Percentiles rank a stretch among this genome's conserved stretches.
Evolutionary conservation across 345 rosid species (phyloP).

Genomic region (Camelina neglecta): DNA sequence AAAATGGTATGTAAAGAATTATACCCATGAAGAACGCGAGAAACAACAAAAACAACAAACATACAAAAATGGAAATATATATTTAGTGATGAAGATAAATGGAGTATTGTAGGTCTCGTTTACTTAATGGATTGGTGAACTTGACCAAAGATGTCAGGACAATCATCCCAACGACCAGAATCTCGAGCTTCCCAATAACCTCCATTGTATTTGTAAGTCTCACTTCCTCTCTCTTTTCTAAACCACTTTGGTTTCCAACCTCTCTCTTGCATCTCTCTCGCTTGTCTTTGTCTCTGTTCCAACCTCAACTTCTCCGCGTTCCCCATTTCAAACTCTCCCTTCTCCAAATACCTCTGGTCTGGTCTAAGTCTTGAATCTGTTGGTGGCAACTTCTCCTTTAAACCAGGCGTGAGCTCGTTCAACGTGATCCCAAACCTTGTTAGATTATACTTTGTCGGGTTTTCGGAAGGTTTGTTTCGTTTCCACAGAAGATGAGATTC

Average conservation of each 20-base stretch:
- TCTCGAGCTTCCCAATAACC: slow-evolving; percentile 89
- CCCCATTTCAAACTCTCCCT: slow-evolving; percentile 52
- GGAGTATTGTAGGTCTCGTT: neutral
- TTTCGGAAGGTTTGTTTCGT: slow-evolving; percentile 40
- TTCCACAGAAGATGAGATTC: slow-evolving; percentile 49
- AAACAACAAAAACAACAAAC: neutral
- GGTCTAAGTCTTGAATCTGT: slow-evolving; percentile 58
- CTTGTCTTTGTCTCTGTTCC: slow-evolving; percentile 54
- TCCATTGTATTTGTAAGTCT: slow-evolving; percentile 58
- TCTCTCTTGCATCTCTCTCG: slow-evolving; percentile 79
- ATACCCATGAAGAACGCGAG: slow-evolving; percentile 7
- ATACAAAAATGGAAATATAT: neutral
- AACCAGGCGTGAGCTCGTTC: slow-evolving; percentile 51
- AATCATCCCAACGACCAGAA: slow-evolving; percentile 67
- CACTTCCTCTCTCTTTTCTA: slow-evolving; percentile 63
- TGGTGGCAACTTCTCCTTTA: slow-evolving; percentile 55
- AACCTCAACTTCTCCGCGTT: slow-evolving; percentile 52
- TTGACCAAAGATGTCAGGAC: slow-evolving; percentile 89
- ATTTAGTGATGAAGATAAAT: slow-evolving; percentile 3
- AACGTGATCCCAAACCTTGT: slow-evolving; percentile 48
- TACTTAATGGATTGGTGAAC: slow-evolving; percentile 34
- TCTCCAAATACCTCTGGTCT: slow-evolving; percentile 50
- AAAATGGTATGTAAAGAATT: slow-evolving; percentile 4
- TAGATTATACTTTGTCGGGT: slow-evolving; percentile 47
- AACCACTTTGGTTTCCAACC: slow-evolving; percentile 97